phyloP scores from a whole-genome alignment of 306 rosid species.

The Trifolium repens region DNA sequence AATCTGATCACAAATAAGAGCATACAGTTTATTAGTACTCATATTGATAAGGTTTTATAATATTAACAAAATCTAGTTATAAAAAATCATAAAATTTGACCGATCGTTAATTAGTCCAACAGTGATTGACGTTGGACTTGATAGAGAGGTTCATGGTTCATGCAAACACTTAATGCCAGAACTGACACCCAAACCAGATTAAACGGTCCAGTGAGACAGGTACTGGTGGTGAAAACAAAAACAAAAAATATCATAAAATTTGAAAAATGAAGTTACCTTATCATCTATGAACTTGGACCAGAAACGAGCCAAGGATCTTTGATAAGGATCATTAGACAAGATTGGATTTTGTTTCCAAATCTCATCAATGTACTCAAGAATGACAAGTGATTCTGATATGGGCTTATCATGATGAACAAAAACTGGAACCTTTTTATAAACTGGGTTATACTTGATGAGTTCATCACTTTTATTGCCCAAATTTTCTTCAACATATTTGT shows the following conservation, averaged over 20 bases:
- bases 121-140: too few relatives aligned
- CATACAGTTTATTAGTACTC: too few relatives aligned
- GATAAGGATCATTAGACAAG: slow-evolving; percentile 31
- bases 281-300: slow-evolving; percentile 70
- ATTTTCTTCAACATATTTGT: slow-evolving; percentile 50
- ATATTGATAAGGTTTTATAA: too few relatives aligned
- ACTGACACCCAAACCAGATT: too few relatives aligned
- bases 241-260: not conserved
- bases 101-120: too few relatives aligned
- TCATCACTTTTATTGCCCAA: slow-evolving; percentile 46
- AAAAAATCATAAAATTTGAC: too few relatives aligned
- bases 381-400: slow-evolving; percentile 6
- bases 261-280: slow-evolving; percentile 44
- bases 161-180: too few relatives aligned
- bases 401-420: slow-evolving; percentile 3
- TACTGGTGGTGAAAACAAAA: too few relatives aligned
- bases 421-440: slow-evolving; percentile 60
- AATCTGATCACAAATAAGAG: not conserved
- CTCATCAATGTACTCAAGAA: slow-evolving; percentile 30
- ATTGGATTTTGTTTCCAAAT: not conserved
- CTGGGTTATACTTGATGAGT: slow-evolving; percentile 63
- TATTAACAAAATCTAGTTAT: too few relatives aligned
- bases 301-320: slow-evolving; percentile 64
- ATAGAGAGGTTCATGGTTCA: too few relatives aligned
- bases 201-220: too few relatives aligned